These are phyloP conservation scores for Lolium perenne DNA, from an alignment of 176 grass and related monocot species.

Conservation along the genomic window DNA sequence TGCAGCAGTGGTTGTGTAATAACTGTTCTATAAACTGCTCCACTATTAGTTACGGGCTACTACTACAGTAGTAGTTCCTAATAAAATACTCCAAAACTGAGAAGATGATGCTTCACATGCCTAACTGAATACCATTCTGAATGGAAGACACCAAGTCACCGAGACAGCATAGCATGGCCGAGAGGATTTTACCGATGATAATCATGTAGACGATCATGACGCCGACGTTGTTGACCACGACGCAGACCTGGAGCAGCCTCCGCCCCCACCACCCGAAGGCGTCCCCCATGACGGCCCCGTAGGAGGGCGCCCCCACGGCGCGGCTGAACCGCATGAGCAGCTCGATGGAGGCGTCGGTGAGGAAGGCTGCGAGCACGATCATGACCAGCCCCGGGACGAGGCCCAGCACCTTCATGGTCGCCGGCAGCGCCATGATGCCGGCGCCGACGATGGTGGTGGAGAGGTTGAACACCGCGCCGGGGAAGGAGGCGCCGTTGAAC, in stretches of 20 bases:
- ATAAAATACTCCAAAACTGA: neutral
- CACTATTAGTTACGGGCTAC: too few relatives aligned
- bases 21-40: too few relatives aligned
- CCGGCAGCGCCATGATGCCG: constrained; percentile 96
- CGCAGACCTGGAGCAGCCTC: constrained; percentile 82
- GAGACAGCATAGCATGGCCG: neutral
- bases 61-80: too few relatives aligned
- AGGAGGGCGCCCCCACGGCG: constrained; percentile 64
- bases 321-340: constrained; percentile 81
- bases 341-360: constrained; percentile 92
- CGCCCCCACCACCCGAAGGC: constrained; percentile 69
- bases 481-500: constrained; percentile 82
- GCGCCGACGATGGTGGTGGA: constrained; percentile 96
- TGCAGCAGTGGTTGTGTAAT: neutral
- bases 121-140: neutral
- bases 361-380: constrained; percentile 81
- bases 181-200: constrained; percentile 72
- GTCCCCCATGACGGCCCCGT: constrained; percentile 76
- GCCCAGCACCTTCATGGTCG: constrained; percentile 95
- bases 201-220: constrained; percentile 99
- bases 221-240: constrained; percentile 84
- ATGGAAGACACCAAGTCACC: neutral
- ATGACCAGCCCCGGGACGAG: constrained; percentile 75
- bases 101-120: neutral
- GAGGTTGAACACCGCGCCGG: constrained; percentile 92